Evolutionary conservation across 306 rosid genomes (phyloP).

Genomic region (Cucurbita pepo): DNA sequence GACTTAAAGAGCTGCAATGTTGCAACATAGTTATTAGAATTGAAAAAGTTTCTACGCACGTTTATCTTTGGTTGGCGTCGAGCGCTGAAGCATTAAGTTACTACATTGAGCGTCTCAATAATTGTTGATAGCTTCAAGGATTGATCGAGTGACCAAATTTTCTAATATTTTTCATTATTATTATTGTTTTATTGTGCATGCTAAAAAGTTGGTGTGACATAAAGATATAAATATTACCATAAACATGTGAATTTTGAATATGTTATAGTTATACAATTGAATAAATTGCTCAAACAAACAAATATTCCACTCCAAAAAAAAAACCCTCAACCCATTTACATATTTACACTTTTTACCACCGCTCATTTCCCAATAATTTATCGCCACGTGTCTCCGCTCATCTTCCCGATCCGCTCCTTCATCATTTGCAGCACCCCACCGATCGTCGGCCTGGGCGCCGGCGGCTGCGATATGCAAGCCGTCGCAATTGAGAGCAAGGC

Average conservation of each 20-base stretch:
- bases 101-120: no score
- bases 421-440: conserved; percentile 9
- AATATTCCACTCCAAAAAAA: background rate
- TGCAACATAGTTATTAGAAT: no score
- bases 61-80: no score
- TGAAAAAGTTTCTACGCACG: no score
- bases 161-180: no score
- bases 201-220: background rate
- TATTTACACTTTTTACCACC: background rate
- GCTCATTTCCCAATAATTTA: background rate
- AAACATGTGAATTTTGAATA: background rate
- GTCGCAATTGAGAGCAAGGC: conserved; percentile 14
- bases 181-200: no score
- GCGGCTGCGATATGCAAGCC: conserved; percentile 20
- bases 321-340: background rate
- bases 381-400: background rate
- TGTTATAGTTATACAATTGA: background rate
- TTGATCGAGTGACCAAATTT: no score
- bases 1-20: no score
- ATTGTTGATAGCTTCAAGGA: no score
- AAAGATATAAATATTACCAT: background rate
- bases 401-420: background rate
- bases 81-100: no score
- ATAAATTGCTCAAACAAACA: background rate
- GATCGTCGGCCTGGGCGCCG: conserved; percentile 24